Evolutionary conservation across 1,284 basidiomycete species (phyloP), one percentile per base, ranked within the genome.

Genomic region (Puccinia horiana): DNA sequence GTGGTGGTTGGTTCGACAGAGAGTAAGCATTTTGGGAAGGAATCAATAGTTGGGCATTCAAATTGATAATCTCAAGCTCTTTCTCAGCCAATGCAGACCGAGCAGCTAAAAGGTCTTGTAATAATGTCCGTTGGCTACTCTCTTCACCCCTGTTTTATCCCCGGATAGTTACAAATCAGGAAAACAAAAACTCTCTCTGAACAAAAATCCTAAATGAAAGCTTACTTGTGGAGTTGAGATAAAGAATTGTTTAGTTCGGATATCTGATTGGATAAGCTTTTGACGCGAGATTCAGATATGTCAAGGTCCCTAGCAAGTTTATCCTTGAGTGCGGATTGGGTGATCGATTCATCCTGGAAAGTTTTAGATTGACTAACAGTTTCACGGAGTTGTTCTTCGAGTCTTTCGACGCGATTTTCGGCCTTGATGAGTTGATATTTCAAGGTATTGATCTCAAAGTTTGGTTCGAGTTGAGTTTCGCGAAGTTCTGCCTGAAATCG

Each of bases 391-490:
- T 75, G 73, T 75, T 75, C 73, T 4, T 58, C 73, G 54, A 75
- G 73, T n/a, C n/a, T 23, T 58, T 54, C 73, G 37, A 32, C 47
- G 32, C 73, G 49, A 26, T 75, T 75, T 47, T 77, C 63, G 16
- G 61, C 63, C 47, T 78, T 78, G 49, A 35, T 32, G 40, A 78
- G 32, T 37, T 78, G 61, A 54, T 78, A 78, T 32, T 69, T 78
- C 14, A 78, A 35, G 6, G 40, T 52, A 40, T 78, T 78, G 44
- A 78, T 67, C 32, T 78, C 76, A 40, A 78, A 67, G 56, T 69
- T 78, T 16, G 63, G 76, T 40, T 78, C 76, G 26, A 78, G 32
- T 40, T 67, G 40, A 16, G 44, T 67, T 65, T 78, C 26, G 16
- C 61, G 61, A 29, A 78, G 49, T 47, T 78, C 76, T 8, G 26